Percentiles rank a stretch among this genome's conserved stretches.
Evolutionary conservation across 352 stramenopile species (phyloP).

Genomic region (Pseudoperonospora humuli): DNA sequence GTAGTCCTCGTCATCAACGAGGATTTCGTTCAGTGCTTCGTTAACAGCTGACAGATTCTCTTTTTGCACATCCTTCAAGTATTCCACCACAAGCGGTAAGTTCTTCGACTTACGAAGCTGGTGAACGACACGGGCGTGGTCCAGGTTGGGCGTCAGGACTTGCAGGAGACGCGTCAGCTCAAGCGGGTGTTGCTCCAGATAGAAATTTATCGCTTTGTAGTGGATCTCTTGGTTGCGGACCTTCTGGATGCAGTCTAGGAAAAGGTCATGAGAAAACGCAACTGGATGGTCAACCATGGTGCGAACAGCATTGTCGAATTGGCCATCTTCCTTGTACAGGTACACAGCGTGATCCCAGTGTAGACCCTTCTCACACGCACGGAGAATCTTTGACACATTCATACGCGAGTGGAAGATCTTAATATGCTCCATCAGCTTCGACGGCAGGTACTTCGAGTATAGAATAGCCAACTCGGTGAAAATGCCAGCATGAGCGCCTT

Average conservation of each 20-base stretch:
- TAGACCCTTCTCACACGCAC: constrained; percentile 97
- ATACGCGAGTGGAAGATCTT: constrained; percentile 99
- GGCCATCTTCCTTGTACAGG: constrained; percentile 98
- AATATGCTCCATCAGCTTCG: constrained; percentile 99
- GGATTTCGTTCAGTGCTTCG: constrained; percentile 97
- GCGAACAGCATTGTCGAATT: constrained; percentile 98
- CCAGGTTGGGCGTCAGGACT: constrained; percentile 97
- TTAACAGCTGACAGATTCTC: constrained; percentile 98
- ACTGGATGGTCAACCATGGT: constrained; percentile 98
- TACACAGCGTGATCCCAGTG: constrained; percentile 98
- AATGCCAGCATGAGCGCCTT: constrained; percentile 98
- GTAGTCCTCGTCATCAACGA: constrained; percentile 98
- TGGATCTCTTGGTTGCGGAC: constrained; percentile 99
- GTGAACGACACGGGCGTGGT: constrained; percentile 98
- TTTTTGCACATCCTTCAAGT: constrained; percentile 98
- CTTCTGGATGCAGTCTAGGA: constrained; percentile 99
- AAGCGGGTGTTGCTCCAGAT: constrained; percentile 95
- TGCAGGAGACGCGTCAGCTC: constrained; percentile 96
- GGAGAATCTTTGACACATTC: constrained; percentile 97
- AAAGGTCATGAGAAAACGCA: constrained; percentile 97
- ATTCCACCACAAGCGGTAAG: constrained; percentile 94
- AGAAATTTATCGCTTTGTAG: constrained; percentile 99
- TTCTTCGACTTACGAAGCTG: constrained; percentile 96
- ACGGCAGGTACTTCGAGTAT: constrained; percentile 99
- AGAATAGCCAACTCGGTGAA: constrained; percentile 99